Evolutionary conservation across 1,284 basidiomycete species (phyloP).

Genomic region (Cryptococcus amylolentus): DNA sequence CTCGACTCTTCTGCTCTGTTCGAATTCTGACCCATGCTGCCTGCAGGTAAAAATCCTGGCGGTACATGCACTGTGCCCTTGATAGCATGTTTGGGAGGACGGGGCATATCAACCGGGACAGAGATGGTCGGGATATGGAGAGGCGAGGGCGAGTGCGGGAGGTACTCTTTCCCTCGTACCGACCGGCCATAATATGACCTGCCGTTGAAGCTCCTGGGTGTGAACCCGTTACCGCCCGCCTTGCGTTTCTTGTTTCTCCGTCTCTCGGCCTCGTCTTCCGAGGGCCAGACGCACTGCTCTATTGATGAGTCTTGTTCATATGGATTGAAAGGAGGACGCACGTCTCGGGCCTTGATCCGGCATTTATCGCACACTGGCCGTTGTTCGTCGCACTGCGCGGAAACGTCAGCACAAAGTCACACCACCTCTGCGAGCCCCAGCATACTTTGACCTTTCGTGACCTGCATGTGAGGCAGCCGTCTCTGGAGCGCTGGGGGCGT

Average conservation of each 20-base stretch:
- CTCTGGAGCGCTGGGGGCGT: constrained; percentile 15
- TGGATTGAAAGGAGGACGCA: constrained; percentile 7
- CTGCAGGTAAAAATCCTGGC: constrained; percentile 13
- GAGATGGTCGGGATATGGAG: neutral
- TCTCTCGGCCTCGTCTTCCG: constrained; percentile 30
- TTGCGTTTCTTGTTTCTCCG: constrained; percentile 28
- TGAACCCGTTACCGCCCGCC: neutral
- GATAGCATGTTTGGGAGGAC: constrained; percentile 5
- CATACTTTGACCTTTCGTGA: constrained; percentile 27
- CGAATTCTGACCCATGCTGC: no score
- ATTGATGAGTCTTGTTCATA: neutral
- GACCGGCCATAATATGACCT: no score
- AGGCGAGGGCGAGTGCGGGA: neutral
- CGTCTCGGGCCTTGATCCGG: constrained; percentile 31
- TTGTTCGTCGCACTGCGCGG: constrained; percentile 36
- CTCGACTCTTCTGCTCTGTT: neutral
- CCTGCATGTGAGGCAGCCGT: constrained; percentile 41
- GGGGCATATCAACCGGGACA: neutral
- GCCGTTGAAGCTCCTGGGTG: no score
- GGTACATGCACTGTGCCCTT: constrained; percentile 14
- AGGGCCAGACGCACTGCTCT: constrained; percentile 30
- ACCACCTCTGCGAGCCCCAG: neutral
- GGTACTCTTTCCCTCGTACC: no score
- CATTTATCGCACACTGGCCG: constrained; percentile 36
- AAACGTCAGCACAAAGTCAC: neutral